phyloP scores from a whole-genome alignment of 352 stramenopile genomes.

The Pythium coloratum region DNA sequence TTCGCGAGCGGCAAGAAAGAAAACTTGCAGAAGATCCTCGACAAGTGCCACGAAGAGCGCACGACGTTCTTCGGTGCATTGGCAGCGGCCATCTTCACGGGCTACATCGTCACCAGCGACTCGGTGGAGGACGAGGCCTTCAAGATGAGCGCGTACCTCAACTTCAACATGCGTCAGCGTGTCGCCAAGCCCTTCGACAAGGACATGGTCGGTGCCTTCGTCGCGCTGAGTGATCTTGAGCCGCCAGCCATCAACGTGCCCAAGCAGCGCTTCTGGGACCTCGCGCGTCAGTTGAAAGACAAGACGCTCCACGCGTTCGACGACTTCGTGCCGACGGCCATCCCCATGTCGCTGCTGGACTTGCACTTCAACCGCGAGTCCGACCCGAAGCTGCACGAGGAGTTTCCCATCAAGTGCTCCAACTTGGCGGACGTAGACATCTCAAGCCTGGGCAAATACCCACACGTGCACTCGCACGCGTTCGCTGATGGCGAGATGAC shows the following conservation, averaged over 20 bases:
- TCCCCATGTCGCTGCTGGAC: conserved; percentile 10
- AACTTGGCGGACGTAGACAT: conserved; percentile 14
- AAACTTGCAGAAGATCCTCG: conserved; percentile 34
- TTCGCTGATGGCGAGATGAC: conserved; percentile 1
- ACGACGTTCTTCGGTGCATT: conserved; percentile 40
- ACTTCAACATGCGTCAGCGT: conserved; percentile 50
- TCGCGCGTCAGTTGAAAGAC: conserved; percentile 40
- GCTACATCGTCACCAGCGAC: conserved; percentile 26
- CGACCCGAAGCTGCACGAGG: conserved; percentile 5
- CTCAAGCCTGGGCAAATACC: conserved; percentile 19
- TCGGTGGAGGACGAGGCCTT: conserved; percentile 31
- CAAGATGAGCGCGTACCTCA: conserved; percentile 36
- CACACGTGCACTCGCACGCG: not conserved
- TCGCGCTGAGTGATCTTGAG: conserved; percentile 11
- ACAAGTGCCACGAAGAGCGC: conserved; percentile 39
- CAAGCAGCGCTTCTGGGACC: conserved; percentile 39
- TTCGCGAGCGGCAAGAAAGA: conserved; percentile 39
- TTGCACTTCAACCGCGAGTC: conserved; percentile 13
- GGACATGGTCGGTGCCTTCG: conserved; percentile 42
- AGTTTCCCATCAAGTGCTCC: conserved; percentile 11
- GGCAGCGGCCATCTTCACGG: conserved; percentile 23
- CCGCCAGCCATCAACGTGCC: conserved; percentile 12
- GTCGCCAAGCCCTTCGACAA: conserved; percentile 34
- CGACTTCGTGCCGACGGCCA: conserved; percentile 1
- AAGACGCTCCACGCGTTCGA: conserved; percentile 13